Base-by-base conservation (phyloP, 2,329 filamentous ascomycete species). In the Aureobasidium musti region DNA sequence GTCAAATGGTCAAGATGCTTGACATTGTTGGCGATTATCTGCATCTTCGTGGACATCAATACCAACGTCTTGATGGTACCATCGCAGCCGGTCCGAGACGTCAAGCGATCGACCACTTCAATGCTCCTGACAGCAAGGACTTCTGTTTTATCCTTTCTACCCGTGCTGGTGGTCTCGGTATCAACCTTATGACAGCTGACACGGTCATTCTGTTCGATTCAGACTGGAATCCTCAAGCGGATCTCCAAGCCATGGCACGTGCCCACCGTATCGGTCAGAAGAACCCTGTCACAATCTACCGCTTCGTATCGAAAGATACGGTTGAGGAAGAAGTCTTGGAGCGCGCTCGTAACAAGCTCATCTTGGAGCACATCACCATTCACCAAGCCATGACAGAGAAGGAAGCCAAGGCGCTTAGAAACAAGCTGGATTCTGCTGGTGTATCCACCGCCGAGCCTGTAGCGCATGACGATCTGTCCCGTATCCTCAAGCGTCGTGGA, bases 1-100 rank as follows among this genome's bases (percentile, higher is more conserved):
- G 94, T 77, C 95, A 99, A 76, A 99, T 99, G 95, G 96, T 99
- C 41, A 96, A 92, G 76, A 98, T 99, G 91, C 85, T 99, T 26
- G 93, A 99, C 74, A 95, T 99, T 63, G 84, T 99, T 1, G 91
- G 92, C 53, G 94, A 99, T 73, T 99, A 99, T 75, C 86, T 98
- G 70, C 91, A 92, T 61, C 86, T 95, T 63, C 90, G 95, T 69
- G 92, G 93, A n/a, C 96, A 98, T 78, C 89, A 95, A 67, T 98
- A 95, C 75, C 96, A 99, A 76, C 87, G 95, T 21, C 86, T 99
- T 8, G 95, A 99, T 75, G 95, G 95, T 71, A 99, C 95, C 2
- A 97, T 99, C 71, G 89, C 91, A 39, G 91, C 95, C 14, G 90
- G 88, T 1, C 89, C 93, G 67, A 88, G 95, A 73, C 91, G 93